Percentiles rank a stretch among this genome's conserved stretches.
These are phyloP conservation scores for Tolypocladium inflatum DNA, from an alignment of 2,329 filamentous ascomycete genomes.

Conservation along the genomic window DNA sequence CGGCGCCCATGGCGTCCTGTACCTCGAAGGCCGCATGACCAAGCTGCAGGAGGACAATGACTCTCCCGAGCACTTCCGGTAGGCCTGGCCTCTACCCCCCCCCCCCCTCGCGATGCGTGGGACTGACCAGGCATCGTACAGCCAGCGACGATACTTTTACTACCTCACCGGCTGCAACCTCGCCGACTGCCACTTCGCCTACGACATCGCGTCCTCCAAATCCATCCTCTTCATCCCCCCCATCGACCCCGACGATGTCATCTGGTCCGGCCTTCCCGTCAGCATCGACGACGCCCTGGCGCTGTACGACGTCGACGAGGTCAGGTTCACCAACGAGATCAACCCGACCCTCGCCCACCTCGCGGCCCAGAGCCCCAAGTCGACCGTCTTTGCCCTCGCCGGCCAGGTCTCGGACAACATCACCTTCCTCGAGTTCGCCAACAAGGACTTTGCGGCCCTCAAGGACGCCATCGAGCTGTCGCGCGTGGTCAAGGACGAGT, in stretches of 20 bases:
- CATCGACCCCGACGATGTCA: slow-evolving; percentile 76
- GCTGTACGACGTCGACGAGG: slow-evolving; percentile 74
- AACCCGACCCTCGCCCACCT: slow-evolving; percentile 58
- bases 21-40: slow-evolving; percentile 77
- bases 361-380: slow-evolving; percentile 24
- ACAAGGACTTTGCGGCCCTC: slow-evolving; percentile 47
- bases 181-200: slow-evolving; percentile 70
- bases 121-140: slow-evolving; percentile 18
- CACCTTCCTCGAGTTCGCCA: slow-evolving; percentile 60
- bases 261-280: slow-evolving; percentile 86
- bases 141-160: slow-evolving; percentile 88
- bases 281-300: slow-evolving; percentile 64
- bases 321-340: slow-evolving; percentile 62
- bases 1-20: slow-evolving; percentile 61
- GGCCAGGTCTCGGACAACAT: slow-evolving; percentile 65
- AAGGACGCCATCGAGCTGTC: slow-evolving; percentile 58
- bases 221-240: slow-evolving; percentile 88
- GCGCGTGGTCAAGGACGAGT: slow-evolving; percentile 64
- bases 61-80: slow-evolving; percentile 71
- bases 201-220: slow-evolving; percentile 64
- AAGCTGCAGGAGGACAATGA: slow-evolving; percentile 86
- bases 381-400: slow-evolving; percentile 64
- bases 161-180: slow-evolving; percentile 82
- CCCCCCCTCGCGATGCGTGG: neutral
- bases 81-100: slow-evolving; percentile 10